Percentiles rank a stretch among this genome's conserved stretches.
phyloP scores from a whole-genome alignment of 495 filamentous ascomycete genomes.

The Lasiosphaeriaceae sp. region DNA sequence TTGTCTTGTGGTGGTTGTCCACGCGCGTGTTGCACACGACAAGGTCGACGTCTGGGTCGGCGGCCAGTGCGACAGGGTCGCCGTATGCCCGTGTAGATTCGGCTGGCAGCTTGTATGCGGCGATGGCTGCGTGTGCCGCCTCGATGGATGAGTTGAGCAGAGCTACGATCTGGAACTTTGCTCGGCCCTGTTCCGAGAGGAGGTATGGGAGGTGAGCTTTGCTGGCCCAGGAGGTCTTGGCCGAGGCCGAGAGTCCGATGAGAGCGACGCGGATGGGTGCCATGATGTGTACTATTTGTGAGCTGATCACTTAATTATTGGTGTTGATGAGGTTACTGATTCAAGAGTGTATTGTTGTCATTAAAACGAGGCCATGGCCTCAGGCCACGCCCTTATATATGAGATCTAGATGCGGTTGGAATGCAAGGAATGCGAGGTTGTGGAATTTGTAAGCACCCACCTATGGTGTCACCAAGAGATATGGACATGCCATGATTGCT shows the following conservation, averaged over 20 bases:
- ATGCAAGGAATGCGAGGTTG: too few species aligned
- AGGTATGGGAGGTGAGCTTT: constrained; percentile 56
- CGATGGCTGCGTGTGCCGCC: constrained; percentile 47
- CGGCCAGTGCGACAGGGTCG: constrained; percentile 42
- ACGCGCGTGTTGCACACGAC: constrained; percentile 54
- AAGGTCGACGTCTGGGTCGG: constrained; percentile 51
- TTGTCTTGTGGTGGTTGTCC: constrained; percentile 44
- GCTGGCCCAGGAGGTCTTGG: constrained; percentile 50
- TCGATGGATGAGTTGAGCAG: constrained; percentile 53
- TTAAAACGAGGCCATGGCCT: too few species aligned
- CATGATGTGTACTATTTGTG: constrained; percentile 26
- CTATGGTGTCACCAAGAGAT: too few species aligned
- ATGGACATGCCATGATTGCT: too few species aligned
- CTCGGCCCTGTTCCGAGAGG: constrained; percentile 30
- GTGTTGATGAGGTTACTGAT: too few species aligned
- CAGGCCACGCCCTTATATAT: too few species aligned
- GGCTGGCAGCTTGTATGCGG: constrained; percentile 38
- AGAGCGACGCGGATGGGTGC: constrained; percentile 52
- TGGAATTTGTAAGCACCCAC: too few species aligned
- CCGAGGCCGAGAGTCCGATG: constrained; percentile 49
- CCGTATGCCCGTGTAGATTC: constrained; percentile 46
- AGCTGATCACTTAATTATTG: too few species aligned
- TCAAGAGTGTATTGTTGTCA: too few species aligned
- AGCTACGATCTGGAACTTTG: constrained; percentile 53
- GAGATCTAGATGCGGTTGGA: too few species aligned